Evolutionary conservation across 148 eudicot species (phyloP), one percentile per base, ranked within the genome.

Genomic region (Arbutus unedo): DNA sequence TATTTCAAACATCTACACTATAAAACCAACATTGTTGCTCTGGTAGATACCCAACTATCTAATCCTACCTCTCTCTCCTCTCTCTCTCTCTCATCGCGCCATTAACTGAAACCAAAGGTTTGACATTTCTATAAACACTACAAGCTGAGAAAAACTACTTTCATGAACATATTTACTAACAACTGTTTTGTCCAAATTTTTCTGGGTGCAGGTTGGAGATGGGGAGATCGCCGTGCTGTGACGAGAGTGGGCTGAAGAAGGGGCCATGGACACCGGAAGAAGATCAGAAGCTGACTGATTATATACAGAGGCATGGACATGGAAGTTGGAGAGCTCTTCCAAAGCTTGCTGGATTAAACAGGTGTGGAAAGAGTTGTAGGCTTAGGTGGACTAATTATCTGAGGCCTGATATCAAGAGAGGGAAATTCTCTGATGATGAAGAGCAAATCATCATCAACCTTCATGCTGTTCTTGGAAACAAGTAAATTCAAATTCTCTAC

Each of bases 261-360:
- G 94, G 94, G 41, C 94, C 94, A 19, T 91, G 94, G 94, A 88
- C 92, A 2, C 87, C 91, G 0, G 94, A 91, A 82, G 94, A 91
- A 81, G 94, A 91, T 60, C 73, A 86, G 45, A 90, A 86, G 83
- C 91, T 91, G 2, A 77, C 86, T 5, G 88, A 88, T 76, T 83
- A 87, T 81, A 89, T 91, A 0, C 59, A 85, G 18, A 78, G 47
- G 38, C 66, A 90, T 13, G 92, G 94, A 0, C 92, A 88, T 85
- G 94, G 94, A 15, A 91, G 92, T 56, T 91, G 94, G 94, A 82
- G 94, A 62, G 92, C 91, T 23, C 91, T 91, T 11, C 94, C 94
- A 3, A 90, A 90, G 80, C 84, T 86, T 8, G 91, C 92, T 0
- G 94, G 90, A 15, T 82, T 91, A 41, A 91, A 91, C 78, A 81